Base-by-base conservation (phyloP, 192 early-diverging fungal genomes). In the Kickxella alabastrina region DNA sequence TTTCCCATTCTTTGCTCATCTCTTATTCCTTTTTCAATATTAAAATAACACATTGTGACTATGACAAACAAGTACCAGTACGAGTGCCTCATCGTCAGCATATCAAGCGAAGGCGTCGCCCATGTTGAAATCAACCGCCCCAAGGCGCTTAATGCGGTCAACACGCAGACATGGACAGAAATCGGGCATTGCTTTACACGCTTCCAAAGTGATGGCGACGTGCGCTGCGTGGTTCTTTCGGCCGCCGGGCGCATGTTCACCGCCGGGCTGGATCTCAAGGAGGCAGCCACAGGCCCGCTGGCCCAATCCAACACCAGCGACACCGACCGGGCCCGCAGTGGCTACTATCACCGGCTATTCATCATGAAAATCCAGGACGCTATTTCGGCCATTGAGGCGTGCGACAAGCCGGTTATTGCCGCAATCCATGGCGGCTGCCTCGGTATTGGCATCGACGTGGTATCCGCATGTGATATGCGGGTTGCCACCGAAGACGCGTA, bases 381-480 rank as follows among this genome's bases (percentile, higher is more conserved):
- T 6, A 80, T 97, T 49, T 86, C 82, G 13, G 82, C 84, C 9
- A 84, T 96, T 41, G 94, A 97, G 66, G 45, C 56, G 19, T 95
- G 92, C 59, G 77, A 86, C 54, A 87, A 88, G 60, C 88, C 94
- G 13, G 92, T 98, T 4, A 87, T 98, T 57, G 88, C 80, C n/a
- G 90, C 81, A 10, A 70, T 95, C 47, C 90, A 97, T 50, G 86
- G 85, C 32, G 79, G 68, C 1, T 94, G 92, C 63, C 79, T 95
- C 61, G 93, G 94, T 6, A 88, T 81, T 31, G 85, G 91, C 14
- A 84, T 98, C 37, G 92, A 95, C 60, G 60, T 95, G 42, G 82
- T 89, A 12, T 87, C 90, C 10, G 93, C 96, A 1, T 94, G 92
- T 70, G 96, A 98, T 57, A 89, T 98, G 21, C 85, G 96, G 41